Percentiles rank a stretch among this genome's conserved stretches.
phyloP scores from a whole-genome alignment of 2,329 filamentous ascomycete species.

The Talaromyces sp. region DNA sequence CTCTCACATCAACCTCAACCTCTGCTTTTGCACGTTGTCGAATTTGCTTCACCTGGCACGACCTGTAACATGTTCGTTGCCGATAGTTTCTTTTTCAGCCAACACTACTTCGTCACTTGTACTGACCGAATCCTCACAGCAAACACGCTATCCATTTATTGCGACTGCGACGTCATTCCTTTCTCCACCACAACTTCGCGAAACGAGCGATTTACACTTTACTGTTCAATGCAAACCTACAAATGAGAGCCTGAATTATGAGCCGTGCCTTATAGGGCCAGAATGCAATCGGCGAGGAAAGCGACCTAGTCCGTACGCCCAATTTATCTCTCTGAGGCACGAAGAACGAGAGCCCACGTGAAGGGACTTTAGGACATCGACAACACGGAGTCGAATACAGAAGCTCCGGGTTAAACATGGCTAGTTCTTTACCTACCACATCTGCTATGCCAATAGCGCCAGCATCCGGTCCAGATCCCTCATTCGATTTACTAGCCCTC shows the following conservation, averaged over 20 bases:
- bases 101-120: neutral
- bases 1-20: constrained; percentile 6
- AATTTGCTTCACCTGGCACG: neutral
- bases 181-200: neutral
- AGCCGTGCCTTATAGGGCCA: neutral
- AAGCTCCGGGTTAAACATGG: neutral
- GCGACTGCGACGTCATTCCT: constrained; percentile 9
- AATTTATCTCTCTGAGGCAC: neutral
- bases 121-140: neutral
- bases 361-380: neutral
- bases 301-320: constrained; percentile 1
- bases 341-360: neutral
- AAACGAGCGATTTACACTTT: neutral
- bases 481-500: constrained; percentile 22
- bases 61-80: neutral
- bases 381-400: neutral
- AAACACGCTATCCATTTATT: neutral
- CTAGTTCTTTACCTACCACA: neutral
- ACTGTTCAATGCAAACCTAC: neutral
- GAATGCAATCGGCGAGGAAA: constrained; percentile 11
- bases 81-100: neutral
- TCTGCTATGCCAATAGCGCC: neutral
- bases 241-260: neutral
- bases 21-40: neutral
- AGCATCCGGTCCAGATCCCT: constrained; percentile 14